Base-by-base conservation (phyloP, 768 basidiomycete genomes). In the Suillus discolor region DNA sequence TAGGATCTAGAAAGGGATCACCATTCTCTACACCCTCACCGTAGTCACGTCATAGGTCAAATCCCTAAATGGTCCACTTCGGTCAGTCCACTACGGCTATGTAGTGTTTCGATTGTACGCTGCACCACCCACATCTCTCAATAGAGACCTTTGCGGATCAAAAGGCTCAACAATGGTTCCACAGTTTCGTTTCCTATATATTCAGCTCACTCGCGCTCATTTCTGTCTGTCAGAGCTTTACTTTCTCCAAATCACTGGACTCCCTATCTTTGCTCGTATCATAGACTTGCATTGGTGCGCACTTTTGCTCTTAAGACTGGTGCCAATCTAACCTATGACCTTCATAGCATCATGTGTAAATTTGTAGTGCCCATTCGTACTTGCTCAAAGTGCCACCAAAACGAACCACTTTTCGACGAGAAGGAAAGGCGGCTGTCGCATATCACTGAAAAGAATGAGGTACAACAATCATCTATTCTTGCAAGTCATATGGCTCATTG, bases 351-450 rank as follows among this genome's bases (percentile, higher is more conserved):
- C 15, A 76, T 76, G 75, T 76, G 75, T 47, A 77, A 75, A 65
- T 65, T 71, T 7, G 69, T 76, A 55, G 67, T 76, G 25, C 72
- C 75, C 16, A 67, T 76, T 61, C 75, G 75, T 51, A 77, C 71
- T 20, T 76, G 75, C 36, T 77, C 74, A 1, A 74, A 77, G 62
- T 76, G 75, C 51, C 68, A 41, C 42, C 62, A 61, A 13, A 66
- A 42, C 23, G 72, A 75, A 49, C 74, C 74, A 5, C 74, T 76
- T 66, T 76, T 75, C 44, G 67, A 61, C 2, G 67, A 72, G 12
- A 61, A 61, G 13, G 62, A 60, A 36, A 61, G 53, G 5, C 71
- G 61, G 16, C 62, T 67, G 57, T 66, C 62, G 38, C 74, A 77
- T 54, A 72, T 72, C 34, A 18, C 44, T 12, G 41, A 63, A 11